Base-by-base conservation (phyloP, 495 filamentous ascomycete genomes). In the Lichenothelia convexa region DNA sequence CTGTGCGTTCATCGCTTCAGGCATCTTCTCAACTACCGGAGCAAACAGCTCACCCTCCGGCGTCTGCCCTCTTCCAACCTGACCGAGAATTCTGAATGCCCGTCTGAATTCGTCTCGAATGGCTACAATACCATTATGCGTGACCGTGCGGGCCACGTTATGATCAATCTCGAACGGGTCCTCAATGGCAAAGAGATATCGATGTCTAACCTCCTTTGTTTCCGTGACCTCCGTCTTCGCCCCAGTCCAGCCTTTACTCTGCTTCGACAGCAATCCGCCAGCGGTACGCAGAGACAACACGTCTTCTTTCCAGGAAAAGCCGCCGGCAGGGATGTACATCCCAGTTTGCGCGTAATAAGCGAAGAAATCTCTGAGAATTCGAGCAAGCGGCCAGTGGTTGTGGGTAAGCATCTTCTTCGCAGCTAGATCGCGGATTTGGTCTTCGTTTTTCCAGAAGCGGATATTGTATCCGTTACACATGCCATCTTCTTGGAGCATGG, bases 141-240 rank as follows among this genome's bases (percentile, higher is more conserved):
- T 82, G 1, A 87, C 83, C 0, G 82, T 89, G 21, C 80, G 60
- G 6, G 75, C 83, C 30, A 91, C 74, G 45, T 91, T 89, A 54
- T 89, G 81, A 31, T 75, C 71, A 3, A 67, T 61, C 59, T 89
- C 83, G 49, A 91, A 89, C 0, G 82, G 82, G 49, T 91, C 82
- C 48, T 91, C 83, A 40, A 91, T 83, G 23, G 80, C 76, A 43
- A 89, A 75, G 12, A 91, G 67, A 50, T 78, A 89, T n/a, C 80
- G 70, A 43, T 82, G 65, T 7, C 76, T 66, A 12, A 84, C 59
- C 45, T 79, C 75, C 43, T 74, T 75, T 24, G 47, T 51, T 8
- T 56, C 49, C 4, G 55, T 40, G 9, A 55, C 45, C 18, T 56
- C 52, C 3, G 71, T 75, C 48, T 71, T 75, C 1, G 80, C 81